A percentile compares a stretch with the other conserved stretches of the same genome.
These are phyloP conservation scores for Jacaranda copaia DNA, from an alignment of 257 asterid genomes.

Conservation along the genomic window DNA sequence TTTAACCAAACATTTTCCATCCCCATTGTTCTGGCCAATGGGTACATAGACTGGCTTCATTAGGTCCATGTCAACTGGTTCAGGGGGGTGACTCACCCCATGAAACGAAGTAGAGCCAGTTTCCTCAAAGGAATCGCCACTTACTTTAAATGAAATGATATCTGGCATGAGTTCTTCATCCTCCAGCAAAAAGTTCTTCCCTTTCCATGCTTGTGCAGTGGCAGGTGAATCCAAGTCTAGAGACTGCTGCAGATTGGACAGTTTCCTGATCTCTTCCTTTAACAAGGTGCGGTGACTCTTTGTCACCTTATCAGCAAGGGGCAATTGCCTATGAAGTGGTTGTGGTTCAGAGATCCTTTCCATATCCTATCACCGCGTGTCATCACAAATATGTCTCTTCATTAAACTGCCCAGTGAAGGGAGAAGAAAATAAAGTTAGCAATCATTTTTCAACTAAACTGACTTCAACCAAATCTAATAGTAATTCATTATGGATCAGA, in stretches of 20 bases:
- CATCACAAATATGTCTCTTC: conserved; percentile 49
- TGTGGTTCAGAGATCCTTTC: conserved; percentile 54
- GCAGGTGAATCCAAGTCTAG: conserved; percentile 43
- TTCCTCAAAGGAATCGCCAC: conserved; percentile 67
- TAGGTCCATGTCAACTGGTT: conserved; percentile 69
- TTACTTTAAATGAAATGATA: conserved; percentile 44
- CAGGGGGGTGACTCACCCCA: conserved; percentile 88
- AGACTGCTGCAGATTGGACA: conserved; percentile 36
- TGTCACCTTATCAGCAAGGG: conserved; percentile 41
- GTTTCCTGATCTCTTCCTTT: conserved; percentile 44
- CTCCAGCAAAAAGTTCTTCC: conserved; percentile 48
- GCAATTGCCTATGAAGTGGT: conserved; percentile 51
- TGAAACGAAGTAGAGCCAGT: conserved; percentile 70
- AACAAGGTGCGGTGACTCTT: conserved; percentile 38
- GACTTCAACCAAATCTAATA: conserved; percentile 17
- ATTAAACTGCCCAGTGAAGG: conserved; percentile 28
- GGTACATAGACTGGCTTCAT: conserved; percentile 77
- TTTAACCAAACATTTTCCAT: conserved; percentile 53
- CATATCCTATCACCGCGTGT: conserved; percentile 49
- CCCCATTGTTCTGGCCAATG: conserved; percentile 55
- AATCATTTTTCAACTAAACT: conserved; percentile 20
- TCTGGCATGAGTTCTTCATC: conserved; percentile 57
- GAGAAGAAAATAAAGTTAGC: conserved; percentile 20
- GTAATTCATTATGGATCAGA: not conserved
- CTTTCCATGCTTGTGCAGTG: conserved; percentile 52